A percentile compares a stretch with the other conserved stretches of the same genome.
Evolutionary conservation across 345 rosid species (phyloP).

Genomic region (Euphorbia pulcherrima): DNA sequence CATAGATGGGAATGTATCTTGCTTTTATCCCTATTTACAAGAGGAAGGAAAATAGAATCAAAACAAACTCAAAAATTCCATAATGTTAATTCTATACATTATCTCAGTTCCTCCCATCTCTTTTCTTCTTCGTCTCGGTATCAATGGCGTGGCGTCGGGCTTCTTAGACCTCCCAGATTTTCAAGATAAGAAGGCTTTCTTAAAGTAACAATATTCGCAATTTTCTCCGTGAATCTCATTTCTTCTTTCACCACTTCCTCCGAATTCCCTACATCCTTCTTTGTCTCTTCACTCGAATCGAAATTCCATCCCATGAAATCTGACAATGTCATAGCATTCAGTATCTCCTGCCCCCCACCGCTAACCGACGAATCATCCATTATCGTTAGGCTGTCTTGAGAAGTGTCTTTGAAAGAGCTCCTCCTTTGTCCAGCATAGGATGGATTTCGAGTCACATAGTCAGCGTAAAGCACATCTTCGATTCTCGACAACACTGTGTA

Average conservation of each 20-base stretch:
- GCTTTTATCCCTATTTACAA: slow-evolving; percentile 26
- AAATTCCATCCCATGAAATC: slow-evolving; percentile 79
- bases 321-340: slow-evolving; percentile 43
- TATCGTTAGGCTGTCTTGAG: slow-evolving; percentile 9
- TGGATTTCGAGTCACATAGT: slow-evolving; percentile 54
- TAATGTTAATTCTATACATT: slow-evolving; percentile 15
- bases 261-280: slow-evolving; percentile 30
- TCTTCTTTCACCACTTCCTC: slow-evolving; percentile 38
- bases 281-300: slow-evolving; percentile 37
- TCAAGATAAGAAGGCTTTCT: slow-evolving; percentile 67
- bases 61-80: slow-evolving; percentile 3
- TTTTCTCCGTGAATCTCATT: slow-evolving; percentile 36
- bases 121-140: neutral
- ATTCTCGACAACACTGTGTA: slow-evolving; percentile 68
- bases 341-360: slow-evolving; percentile 15
- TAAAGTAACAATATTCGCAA: slow-evolving; percentile 35
- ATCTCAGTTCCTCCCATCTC: slow-evolving; percentile 11
- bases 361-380: neutral
- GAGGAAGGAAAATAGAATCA: slow-evolving; percentile 19
- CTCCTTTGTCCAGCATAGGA: slow-evolving; percentile 35
- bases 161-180: slow-evolving; percentile 49
- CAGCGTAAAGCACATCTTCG: slow-evolving; percentile 72
- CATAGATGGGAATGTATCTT: neutral
- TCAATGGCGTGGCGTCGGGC: slow-evolving; percentile 68
- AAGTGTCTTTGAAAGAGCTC: slow-evolving; percentile 22